phyloP scores from a whole-genome alignment of 345 rosid genomes.

The Rhodamnia argentea region DNA sequence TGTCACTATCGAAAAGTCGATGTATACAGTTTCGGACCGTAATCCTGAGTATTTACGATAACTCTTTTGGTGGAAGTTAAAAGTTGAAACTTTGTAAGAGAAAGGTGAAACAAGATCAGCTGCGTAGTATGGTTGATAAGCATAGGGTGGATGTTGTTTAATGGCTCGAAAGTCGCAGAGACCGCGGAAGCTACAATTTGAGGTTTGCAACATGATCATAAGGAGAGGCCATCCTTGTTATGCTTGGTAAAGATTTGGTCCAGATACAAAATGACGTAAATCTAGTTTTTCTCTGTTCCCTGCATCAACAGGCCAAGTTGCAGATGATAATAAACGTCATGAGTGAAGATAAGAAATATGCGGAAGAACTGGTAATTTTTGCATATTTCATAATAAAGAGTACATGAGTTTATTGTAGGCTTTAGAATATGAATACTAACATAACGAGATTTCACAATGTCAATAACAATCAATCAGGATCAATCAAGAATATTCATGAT shows the following conservation, averaged over 20 bases:
- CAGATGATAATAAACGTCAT: not conserved
- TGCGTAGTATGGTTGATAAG: not conserved
- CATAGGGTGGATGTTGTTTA: not conserved
- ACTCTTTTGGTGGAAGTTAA: not conserved
- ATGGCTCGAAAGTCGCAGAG: not conserved
- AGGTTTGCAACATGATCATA: not conserved
- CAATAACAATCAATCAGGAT: not conserved
- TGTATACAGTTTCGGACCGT: not conserved
- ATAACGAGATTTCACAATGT: not conserved
- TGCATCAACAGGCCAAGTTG: not conserved
- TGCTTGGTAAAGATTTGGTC: not conserved
- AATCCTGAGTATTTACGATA: not conserved
- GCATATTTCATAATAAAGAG: not conserved
- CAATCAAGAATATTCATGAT: not conserved
- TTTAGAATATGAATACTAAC: not conserved
- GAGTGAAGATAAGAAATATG: not conserved
- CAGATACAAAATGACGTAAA: not conserved
- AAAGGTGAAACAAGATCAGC: not conserved
- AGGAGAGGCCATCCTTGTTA: not conserved
- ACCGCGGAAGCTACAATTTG: not conserved
- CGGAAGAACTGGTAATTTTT: not conserved
- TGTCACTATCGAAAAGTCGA: not conserved
- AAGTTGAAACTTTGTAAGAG: not conserved
- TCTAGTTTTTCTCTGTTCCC: not conserved
- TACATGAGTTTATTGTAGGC: not conserved